Evolutionary conservation across 140 eudicot species (phyloP).

Genomic region (Ambrosia hybrid): DNA sequence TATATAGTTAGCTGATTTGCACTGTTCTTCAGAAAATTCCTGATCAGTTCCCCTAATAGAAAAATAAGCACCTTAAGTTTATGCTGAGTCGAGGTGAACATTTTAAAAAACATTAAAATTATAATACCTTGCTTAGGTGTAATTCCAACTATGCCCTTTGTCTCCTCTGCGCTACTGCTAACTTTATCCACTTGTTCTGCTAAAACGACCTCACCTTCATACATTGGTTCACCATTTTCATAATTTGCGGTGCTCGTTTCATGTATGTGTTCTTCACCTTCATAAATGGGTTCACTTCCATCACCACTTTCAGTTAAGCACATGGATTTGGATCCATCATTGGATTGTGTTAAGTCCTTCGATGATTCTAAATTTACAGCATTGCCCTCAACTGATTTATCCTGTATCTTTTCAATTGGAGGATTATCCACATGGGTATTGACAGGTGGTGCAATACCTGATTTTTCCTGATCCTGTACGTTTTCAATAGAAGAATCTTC

Average conservation of each 20-base stretch:
- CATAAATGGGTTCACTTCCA: slow-evolving; percentile 86
- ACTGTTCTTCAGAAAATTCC: slow-evolving; percentile 64
- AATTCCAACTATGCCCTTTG: slow-evolving; percentile 41
- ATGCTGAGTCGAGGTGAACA: slow-evolving; percentile 1
- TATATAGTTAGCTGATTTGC: slow-evolving; percentile 78
- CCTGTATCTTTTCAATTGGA: slow-evolving; percentile 28
- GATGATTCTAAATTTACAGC: slow-evolving; percentile 41
- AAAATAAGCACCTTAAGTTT: slow-evolving; percentile 26
- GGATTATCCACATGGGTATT: slow-evolving; percentile 28
- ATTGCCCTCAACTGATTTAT: slow-evolving; percentile 20
- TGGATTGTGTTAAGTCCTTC: slow-evolving; percentile 29
- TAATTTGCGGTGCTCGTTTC: slow-evolving; percentile 45
- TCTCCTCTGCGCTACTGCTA: slow-evolving; percentile 32
- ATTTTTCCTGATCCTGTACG: slow-evolving; percentile 17
- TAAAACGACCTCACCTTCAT: slow-evolving; percentile 88
- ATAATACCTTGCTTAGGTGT: slow-evolving; percentile 63
- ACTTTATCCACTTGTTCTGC: slow-evolving; percentile 62
- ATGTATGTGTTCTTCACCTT: slow-evolving; percentile 75
- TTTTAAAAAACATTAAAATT: not conserved
- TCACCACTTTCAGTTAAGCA: slow-evolving; percentile 48
- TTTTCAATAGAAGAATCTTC: slow-evolving; percentile 32
- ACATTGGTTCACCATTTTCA: slow-evolving; percentile 76
- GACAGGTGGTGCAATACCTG: slow-evolving; percentile 20
- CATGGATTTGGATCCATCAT: slow-evolving; percentile 40
- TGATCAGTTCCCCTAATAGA: slow-evolving; percentile 64